Evolutionary conservation across 2,329 filamentous ascomycete genomes (phyloP), one percentile per base, ranked within the genome.

Genomic region (Penicillium sp.): DNA sequence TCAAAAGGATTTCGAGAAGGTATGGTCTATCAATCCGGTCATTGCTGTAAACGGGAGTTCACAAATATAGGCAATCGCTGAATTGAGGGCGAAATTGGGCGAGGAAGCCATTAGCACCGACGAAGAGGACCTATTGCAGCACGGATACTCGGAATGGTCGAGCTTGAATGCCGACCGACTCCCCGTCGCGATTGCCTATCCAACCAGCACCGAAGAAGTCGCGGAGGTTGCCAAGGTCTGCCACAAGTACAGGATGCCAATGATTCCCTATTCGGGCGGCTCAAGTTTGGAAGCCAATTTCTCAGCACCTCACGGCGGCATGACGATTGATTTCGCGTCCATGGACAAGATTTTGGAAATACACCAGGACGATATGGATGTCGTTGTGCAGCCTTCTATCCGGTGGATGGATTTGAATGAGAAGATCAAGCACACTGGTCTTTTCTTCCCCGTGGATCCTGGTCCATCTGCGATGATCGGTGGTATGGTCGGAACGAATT

Each of bases 391-490:
- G 75, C 93, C 93, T 3, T 91, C 90, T 6, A 89, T 97, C 10
- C 89, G 90, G n/a, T 97, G 93, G 93, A 93, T 96, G 84, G 87
- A 90, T 55, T 79, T 97, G 60, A 97, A 97, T 70, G 87, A 89
- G 65, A 83, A 87, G 52, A 87, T 90, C 70, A 86, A 89, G 76
- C 83, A 85, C 42, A 88, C 86, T 4, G 91, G 91, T 0, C 84
- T 97, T 1, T 97, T 97, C 79, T 96, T 97, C 73, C 93, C 93
- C 0, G 88, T 96, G 13, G 93, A 97, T 71, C 93, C 93, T 13
- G 91, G 91, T 74, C 89, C 89, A 40, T 83, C 81, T 0, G 84
- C 84, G 0, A 78, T 80, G 63, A 79, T 87, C 22, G 85, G 84
- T 1, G 84, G 85, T 5, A 87, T 87, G 84, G 78, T 91, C 4